phyloP scores from a whole-genome alignment of 495 filamentous ascomycete genomes.

The Wilcoxina mikolae region DNA sequence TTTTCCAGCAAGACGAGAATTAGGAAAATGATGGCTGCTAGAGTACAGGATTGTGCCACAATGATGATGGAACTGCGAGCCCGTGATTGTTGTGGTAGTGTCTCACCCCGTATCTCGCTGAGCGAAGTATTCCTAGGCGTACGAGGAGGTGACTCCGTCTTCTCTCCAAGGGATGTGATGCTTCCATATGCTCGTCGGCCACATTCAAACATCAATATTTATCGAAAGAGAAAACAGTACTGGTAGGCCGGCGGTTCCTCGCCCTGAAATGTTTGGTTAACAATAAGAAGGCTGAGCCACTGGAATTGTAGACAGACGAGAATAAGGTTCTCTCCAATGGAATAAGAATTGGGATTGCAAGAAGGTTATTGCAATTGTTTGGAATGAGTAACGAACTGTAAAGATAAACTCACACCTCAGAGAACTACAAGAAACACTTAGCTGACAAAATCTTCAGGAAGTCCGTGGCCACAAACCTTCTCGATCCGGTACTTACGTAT shows the following conservation, averaged over 20 bases:
- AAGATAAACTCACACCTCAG: background rate
- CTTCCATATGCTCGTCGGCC: background rate
- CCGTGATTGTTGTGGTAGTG: background rate
- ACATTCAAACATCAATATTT: background rate
- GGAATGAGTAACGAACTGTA: background rate
- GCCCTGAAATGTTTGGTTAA: background rate
- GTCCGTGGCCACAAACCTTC: too few species aligned
- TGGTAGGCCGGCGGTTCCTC: background rate
- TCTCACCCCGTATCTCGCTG: too few species aligned
- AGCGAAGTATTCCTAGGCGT: too few species aligned
- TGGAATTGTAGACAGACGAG: background rate
- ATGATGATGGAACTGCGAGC: background rate
- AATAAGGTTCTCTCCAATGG: background rate
- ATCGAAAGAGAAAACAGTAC: background rate
- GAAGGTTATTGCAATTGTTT: too few species aligned
- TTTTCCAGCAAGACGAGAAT: background rate
- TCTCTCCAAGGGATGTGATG: background rate
- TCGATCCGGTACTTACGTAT: too few species aligned
- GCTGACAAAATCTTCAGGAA: too few species aligned
- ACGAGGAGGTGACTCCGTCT: background rate
- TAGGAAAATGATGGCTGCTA: background rate
- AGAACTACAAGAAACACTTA: too few species aligned
- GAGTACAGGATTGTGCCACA: background rate
- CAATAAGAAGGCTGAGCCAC: background rate
- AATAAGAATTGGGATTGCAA: too few species aligned